phyloP scores from a whole-genome alignment of 1,284 basidiomycete species.

The Papiliotrema flavescens region DNA sequence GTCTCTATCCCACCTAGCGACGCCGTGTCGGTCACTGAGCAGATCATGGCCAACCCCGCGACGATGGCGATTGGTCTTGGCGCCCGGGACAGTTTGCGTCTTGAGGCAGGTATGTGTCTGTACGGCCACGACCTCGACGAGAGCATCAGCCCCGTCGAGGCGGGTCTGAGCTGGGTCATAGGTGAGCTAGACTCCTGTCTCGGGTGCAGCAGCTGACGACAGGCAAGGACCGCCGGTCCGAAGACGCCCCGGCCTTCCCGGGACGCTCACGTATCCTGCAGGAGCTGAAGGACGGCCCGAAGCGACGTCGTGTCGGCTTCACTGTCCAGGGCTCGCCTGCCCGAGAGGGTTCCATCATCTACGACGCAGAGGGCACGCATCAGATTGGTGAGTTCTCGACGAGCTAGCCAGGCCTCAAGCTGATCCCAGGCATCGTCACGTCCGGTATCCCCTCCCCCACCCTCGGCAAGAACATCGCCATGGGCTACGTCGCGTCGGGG shows the following conservation, averaged over 20 bases:
- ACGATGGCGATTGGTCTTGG: slow-evolving; percentile 88
- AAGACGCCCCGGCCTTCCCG: slow-evolving; percentile 61
- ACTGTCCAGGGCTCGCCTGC: slow-evolving; percentile 82
- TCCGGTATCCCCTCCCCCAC: slow-evolving; percentile 96
- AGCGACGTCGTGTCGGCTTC: slow-evolving; percentile 77
- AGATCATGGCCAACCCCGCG: slow-evolving; percentile 60
- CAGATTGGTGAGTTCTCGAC: slow-evolving; percentile 56
- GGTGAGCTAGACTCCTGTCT: slow-evolving; percentile 53
- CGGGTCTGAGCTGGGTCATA: slow-evolving; percentile 87
- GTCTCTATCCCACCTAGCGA: slow-evolving; percentile 83
- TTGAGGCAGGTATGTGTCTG: slow-evolving; percentile 98
- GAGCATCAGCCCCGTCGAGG: slow-evolving; percentile 80
- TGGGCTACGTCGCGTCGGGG: slow-evolving; percentile 82
- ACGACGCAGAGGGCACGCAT: slow-evolving; percentile 57
- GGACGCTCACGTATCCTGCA: slow-evolving; percentile 73
- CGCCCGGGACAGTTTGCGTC: slow-evolving; percentile 84
- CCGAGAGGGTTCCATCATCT: slow-evolving; percentile 78
- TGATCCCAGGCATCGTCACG: slow-evolving; percentile 64
- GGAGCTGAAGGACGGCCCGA: slow-evolving; percentile 77
- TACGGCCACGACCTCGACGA: slow-evolving; percentile 95
- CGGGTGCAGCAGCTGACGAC: neutral
- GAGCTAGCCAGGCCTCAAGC: neutral
- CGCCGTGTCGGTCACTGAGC: slow-evolving; percentile 66
- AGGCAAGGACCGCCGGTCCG: slow-evolving; percentile 72
- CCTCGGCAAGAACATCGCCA: slow-evolving; percentile 86